Percentiles rank a stretch among this genome's conserved stretches.
Evolutionary conservation across 148 eudicot species (phyloP).

Genomic region (Vaccinium darrowii): DNA sequence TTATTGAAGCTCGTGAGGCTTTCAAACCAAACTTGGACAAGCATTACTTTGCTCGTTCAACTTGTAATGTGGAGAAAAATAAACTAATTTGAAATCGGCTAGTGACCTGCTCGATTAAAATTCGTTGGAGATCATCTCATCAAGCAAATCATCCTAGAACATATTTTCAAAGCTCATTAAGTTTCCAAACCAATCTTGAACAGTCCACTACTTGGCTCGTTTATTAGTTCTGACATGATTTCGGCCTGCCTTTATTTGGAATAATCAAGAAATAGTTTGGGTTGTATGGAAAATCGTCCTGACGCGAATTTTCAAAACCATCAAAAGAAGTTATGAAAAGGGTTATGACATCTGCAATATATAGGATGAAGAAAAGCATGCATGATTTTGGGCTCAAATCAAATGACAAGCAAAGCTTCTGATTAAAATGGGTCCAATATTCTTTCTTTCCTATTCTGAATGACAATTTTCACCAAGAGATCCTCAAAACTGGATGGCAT

Average conservation of each 20-base stretch:
- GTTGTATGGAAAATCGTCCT: background rate
- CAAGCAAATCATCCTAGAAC: too few species aligned
- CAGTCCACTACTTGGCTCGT: too few species aligned
- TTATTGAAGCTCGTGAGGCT: too few species aligned
- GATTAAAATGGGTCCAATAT: background rate
- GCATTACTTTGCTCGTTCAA: too few species aligned
- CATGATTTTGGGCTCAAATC: background rate
- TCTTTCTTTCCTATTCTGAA: background rate
- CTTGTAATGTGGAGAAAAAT: too few species aligned
- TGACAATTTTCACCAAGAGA: background rate
- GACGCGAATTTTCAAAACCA: background rate
- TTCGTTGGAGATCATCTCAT: too few species aligned
- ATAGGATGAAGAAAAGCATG: background rate
- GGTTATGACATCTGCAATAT: background rate
- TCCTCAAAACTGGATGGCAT: background rate
- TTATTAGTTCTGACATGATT: background rate
- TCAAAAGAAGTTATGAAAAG: background rate
- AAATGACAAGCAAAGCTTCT: background rate
- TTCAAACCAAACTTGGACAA: too few species aligned
- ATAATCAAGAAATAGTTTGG: background rate
- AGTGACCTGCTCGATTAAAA: too few species aligned
- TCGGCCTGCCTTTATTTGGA: background rate
- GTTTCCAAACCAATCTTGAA: too few species aligned
- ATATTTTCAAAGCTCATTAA: too few species aligned
- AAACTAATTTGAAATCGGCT: too few species aligned